These are phyloP conservation scores for Castanea mollissima DNA, from an alignment of 306 rosid genomes.

Conservation along the genomic window DNA sequence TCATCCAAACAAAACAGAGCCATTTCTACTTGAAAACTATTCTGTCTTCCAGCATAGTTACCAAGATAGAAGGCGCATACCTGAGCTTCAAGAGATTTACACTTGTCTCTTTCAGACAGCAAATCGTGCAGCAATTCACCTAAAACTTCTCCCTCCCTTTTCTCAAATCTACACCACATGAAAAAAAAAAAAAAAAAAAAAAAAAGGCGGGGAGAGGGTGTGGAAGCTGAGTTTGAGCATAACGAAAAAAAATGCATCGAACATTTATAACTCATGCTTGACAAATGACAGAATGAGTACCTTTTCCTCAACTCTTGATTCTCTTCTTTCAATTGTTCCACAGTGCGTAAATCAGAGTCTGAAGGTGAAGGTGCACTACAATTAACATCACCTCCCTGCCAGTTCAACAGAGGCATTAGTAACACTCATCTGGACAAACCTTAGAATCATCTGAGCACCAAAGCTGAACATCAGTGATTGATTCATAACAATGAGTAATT, in stretches of 20 bases:
- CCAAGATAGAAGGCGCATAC: conserved; percentile 28
- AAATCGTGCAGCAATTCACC: conserved; percentile 35
- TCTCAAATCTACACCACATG: conserved; percentile 42
- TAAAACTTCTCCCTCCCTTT: conserved; percentile 29
- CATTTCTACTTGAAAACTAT: not conserved
- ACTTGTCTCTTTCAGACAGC: conserved; percentile 51
- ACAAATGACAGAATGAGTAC: conserved; percentile 32
- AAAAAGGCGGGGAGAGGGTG: too few species aligned
- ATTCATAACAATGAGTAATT: not conserved
- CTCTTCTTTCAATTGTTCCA: conserved; percentile 60
- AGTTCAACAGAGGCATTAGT: conserved; percentile 18
- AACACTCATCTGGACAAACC: not conserved
- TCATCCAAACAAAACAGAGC: not conserved
- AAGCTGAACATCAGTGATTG: not conserved
- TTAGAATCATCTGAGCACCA: not conserved
- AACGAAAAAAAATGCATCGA: not conserved
- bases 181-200: not conserved
- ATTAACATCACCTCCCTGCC: conserved; percentile 45
- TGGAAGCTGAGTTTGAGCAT: not conserved
- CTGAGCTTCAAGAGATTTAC: conserved; percentile 59
- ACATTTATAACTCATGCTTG: not conserved
- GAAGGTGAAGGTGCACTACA: conserved; percentile 6
- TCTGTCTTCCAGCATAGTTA: not conserved
- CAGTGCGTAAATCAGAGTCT: conserved; percentile 24
- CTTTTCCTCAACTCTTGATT: conserved; percentile 64